A percentile compares a stretch with the other conserved stretches of the same genome.
These are phyloP conservation scores for Pythium utonaiense DNA, from an alignment of 352 stramenopile species.

Conservation along the genomic window DNA sequence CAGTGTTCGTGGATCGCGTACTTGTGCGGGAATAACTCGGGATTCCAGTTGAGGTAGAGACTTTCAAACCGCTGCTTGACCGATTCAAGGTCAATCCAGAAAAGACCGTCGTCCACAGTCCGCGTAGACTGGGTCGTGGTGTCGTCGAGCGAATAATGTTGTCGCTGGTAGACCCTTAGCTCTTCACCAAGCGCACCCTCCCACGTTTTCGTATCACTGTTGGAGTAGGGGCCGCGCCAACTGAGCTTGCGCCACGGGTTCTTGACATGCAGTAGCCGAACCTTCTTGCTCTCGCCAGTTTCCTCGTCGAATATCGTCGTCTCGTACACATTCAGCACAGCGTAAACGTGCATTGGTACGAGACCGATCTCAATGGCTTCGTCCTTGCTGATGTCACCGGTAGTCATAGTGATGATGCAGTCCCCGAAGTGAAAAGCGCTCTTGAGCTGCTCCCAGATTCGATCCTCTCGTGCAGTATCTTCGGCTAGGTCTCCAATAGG, in stretches of 20 bases:
- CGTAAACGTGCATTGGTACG: slow-evolving; percentile 96
- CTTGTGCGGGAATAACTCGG: slow-evolving; percentile 86
- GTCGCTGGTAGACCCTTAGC: slow-evolving; percentile 46
- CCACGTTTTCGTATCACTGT: slow-evolving; percentile 52
- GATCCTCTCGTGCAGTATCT: slow-evolving; percentile 31
- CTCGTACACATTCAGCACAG: slow-evolving; percentile 92
- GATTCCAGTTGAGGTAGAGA: slow-evolving; percentile 96
- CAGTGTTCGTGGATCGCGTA: slow-evolving; percentile 80
- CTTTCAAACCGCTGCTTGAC: slow-evolving; percentile 91
- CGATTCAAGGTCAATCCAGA: slow-evolving; percentile 95
- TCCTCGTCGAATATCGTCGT: slow-evolving; percentile 27
- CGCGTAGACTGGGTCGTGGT: slow-evolving; percentile 3
- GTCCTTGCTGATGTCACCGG: slow-evolving; percentile 73
- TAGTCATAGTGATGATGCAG: slow-evolving; percentile 97
- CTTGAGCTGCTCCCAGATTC: slow-evolving; percentile 89
- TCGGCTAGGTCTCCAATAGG: slow-evolving; percentile 42
- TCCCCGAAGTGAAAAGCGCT: slow-evolving; percentile 94
- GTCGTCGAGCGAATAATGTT: slow-evolving; percentile 38
- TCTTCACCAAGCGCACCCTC: slow-evolving; percentile 51
- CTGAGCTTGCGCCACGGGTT: slow-evolving; percentile 93
- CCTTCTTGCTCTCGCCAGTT: slow-evolving; percentile 32
- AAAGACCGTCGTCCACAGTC: slow-evolving; percentile 90
- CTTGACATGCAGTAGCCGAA: slow-evolving; percentile 91
- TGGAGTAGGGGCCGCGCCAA: slow-evolving; percentile 86
- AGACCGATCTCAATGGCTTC: slow-evolving; percentile 87